These are phyloP conservation scores for Bonnemaisonia californica DNA, from an alignment of 31 red algal species.

Conservation along the genomic window DNA sequence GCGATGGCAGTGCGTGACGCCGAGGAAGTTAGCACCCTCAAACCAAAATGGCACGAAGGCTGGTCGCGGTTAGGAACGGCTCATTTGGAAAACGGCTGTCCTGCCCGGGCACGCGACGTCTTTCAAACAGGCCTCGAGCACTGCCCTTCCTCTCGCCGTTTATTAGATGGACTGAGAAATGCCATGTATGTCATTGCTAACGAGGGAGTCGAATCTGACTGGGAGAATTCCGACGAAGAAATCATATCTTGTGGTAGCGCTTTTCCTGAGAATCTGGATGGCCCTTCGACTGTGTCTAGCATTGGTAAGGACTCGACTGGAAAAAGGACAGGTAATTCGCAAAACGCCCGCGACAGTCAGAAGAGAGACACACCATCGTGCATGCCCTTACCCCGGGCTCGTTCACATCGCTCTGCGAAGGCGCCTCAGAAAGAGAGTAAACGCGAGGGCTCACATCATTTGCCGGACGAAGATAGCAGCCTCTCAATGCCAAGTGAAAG, in stretches of 20 bases:
- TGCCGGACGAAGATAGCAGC: neutral
- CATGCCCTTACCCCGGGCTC: neutral
- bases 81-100: slow-evolving; percentile 32
- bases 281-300: neutral
- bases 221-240: slow-evolving; percentile 19
- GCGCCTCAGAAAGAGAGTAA: neutral
- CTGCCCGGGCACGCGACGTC: slow-evolving; percentile 34
- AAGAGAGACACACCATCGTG: neutral
- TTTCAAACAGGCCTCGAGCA: slow-evolving; percentile 39
- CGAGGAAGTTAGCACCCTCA: neutral
- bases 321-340: neutral
- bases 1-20: slow-evolving; percentile 25
- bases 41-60: slow-evolving; percentile 31
- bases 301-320: neutral
- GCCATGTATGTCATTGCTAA: slow-evolving; percentile 53
- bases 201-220: slow-evolving; percentile 56
- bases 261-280: neutral
- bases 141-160: slow-evolving; percentile 6
- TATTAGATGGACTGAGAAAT: slow-evolving; percentile 43
- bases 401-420: neutral
- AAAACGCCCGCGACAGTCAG: neutral
- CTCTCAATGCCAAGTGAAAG: slow-evolving; percentile 3
- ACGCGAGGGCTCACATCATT: neutral
- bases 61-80: slow-evolving; percentile 36
- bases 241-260: neutral